A percentile compares a stretch with the other conserved stretches of the same genome.
phyloP scores from a whole-genome alignment of 305 asterid genomes.

The Andrographis paniculata region DNA sequence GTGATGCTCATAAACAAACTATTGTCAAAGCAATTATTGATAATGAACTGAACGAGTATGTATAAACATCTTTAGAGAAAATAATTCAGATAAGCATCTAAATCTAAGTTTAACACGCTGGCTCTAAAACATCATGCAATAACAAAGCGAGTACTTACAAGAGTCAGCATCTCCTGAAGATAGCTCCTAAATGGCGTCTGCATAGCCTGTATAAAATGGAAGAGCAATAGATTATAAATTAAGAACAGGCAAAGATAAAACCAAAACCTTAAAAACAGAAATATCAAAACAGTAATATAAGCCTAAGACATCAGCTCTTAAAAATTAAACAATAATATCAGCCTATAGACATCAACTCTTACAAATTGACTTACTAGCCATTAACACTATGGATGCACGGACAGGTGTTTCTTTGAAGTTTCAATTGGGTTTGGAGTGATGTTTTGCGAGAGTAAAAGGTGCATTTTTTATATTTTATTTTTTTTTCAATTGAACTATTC shows the following conservation, averaged over 20 bases:
- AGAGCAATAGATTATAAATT: background rate
- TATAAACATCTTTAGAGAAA: too few species aligned
- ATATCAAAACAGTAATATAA: background rate
- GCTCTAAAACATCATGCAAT: background rate
- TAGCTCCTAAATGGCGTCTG: constrained; percentile 87
- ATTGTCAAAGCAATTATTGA: background rate
- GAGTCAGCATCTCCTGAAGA: constrained; percentile 79
- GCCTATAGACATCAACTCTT: too few species aligned
- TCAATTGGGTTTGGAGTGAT: too few species aligned
- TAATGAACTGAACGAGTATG: background rate
- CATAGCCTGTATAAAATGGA: constrained; percentile 39
- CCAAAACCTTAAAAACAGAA: background rate
- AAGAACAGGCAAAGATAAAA: background rate
- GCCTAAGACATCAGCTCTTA: too few species aligned
- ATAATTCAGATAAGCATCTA: background rate
- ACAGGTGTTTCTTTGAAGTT: too few species aligned
- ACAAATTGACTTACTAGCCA: too few species aligned
- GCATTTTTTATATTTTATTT: too few species aligned
- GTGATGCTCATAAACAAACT: constrained; percentile 3
- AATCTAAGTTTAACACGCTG: background rate
- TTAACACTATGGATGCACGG: too few species aligned
- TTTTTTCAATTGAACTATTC: too few species aligned
- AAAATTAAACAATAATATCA: too few species aligned
- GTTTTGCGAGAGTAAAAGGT: too few species aligned
- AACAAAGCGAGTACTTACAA: constrained; percentile 41